Base-by-base conservation (phyloP, 78 protist species). In the Protostelium mycophagum region DNA sequence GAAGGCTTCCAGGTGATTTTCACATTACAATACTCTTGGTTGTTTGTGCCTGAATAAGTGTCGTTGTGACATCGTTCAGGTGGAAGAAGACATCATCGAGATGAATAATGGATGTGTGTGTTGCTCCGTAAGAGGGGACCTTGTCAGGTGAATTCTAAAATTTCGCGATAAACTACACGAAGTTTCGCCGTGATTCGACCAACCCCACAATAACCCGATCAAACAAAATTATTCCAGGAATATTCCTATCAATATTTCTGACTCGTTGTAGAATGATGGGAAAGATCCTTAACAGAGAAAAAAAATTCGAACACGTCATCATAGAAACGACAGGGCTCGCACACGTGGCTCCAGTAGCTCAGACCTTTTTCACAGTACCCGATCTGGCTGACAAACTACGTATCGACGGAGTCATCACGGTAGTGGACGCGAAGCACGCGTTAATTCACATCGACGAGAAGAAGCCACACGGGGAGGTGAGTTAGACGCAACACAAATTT, bases 31-130 rank as follows among this genome's bases (percentile, higher is more conserved):
- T n/a, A n/a, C n/a, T n/a, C n/a, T n/a, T n/a, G n/a, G n/a, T n/a
- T n/a, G n/a, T n/a, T n/a, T n/a, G n/a, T n/a, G n/a, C n/a, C n/a
- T n/a, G n/a, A n/a, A 51, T 16, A 51, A 5, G 73, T 25, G 73
- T 25, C 31, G 16, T 5, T 51, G 73, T 51, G 73, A 51, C 73
- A 5, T 51, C 16, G 31, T 16, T 25, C 16, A 51, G 73, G 16
- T 51, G 31, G 73, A 51, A 51, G 73, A 51, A 16, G 73, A 51
- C 73, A 51, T 51, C 73, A 51, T 51, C 73, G 73, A 51, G 73
- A 51, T 51, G 73, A 51, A 51, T 16, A 95, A 95, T 88, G 97
- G 97, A 0, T 95, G 97, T 86, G 84, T 95, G 36, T 95, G 97
- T 89, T 95, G 97, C 90, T 90, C 96, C 34, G 92, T 86, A 31